Evolutionary conservation across 1,284 basidiomycete genomes (phyloP).

Genomic region (Moniliophthora roreri): DNA sequence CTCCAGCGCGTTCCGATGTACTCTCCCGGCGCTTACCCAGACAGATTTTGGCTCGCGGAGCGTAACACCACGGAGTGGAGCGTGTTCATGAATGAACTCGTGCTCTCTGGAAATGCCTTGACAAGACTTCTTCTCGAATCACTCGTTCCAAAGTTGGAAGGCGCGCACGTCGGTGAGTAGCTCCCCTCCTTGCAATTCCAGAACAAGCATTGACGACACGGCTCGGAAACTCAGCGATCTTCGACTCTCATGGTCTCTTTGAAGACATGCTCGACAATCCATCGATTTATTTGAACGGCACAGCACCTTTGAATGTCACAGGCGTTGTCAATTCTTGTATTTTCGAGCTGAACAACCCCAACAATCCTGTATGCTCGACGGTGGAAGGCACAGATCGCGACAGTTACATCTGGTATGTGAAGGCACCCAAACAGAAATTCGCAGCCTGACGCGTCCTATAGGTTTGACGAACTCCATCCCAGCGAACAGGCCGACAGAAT

Average conservation of each 20-base stretch:
- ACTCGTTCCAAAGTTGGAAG: slow-evolving; percentile 32
- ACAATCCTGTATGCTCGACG: slow-evolving; percentile 36
- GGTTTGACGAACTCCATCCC: slow-evolving; percentile 59
- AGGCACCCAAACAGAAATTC: too few relatives aligned
- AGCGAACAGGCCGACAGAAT: slow-evolving; percentile 56
- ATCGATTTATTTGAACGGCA: slow-evolving; percentile 53
- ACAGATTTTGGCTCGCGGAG: slow-evolving; percentile 39
- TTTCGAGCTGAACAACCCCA: slow-evolving; percentile 36
- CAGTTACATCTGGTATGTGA: slow-evolving; percentile 54
- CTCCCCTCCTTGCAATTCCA: background rate
- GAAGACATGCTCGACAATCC: slow-evolving; percentile 52
- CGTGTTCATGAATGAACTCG: slow-evolving; percentile 45
- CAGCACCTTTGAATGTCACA: slow-evolving; percentile 54
- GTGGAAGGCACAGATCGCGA: slow-evolving; percentile 44
- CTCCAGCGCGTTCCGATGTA: slow-evolving; percentile 45
- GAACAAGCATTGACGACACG: background rate
- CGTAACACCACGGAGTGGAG: slow-evolving; percentile 52
- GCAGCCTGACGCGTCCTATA: slow-evolving; percentile 18
- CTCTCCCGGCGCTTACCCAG: slow-evolving; percentile 38
- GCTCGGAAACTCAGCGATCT: slow-evolving; percentile 35
- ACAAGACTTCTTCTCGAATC: slow-evolving; percentile 41
- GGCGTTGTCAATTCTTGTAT: slow-evolving; percentile 47
- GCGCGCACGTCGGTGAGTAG: slow-evolving; percentile 31
- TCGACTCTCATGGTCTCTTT: slow-evolving; percentile 55
- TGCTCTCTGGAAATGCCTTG: slow-evolving; percentile 39